phyloP scores from a whole-genome alignment of 768 basidiomycete genomes.

The Saitozyma sp. region DNA sequence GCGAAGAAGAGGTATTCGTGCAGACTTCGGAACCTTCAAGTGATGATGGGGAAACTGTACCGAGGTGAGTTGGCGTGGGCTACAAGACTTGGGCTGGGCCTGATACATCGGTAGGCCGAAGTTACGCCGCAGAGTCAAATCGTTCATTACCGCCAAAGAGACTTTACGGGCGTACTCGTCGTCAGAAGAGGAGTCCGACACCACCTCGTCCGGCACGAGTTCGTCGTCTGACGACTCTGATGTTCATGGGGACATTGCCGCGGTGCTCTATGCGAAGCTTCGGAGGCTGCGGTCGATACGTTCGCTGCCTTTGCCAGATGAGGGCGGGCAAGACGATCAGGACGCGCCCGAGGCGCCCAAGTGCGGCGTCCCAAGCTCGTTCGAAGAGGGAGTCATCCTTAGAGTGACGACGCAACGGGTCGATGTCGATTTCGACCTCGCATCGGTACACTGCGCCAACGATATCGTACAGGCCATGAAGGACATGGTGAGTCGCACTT shows the following conservation, averaged over 20 bases:
- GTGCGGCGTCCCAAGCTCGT: too few species aligned
- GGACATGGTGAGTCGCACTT: constrained; percentile 3
- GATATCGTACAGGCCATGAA: constrained; percentile 1
- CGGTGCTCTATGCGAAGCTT: constrained; percentile 9
- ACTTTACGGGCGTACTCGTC: constrained; percentile 3
- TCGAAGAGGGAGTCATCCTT: too few species aligned
- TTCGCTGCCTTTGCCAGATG: too few species aligned
- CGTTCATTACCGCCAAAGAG: constrained; percentile 16
- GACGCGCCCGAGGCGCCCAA: too few species aligned
- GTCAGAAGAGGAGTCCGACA: constrained; percentile 16
- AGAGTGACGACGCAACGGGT: too few species aligned
- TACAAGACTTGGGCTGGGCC: too few species aligned
- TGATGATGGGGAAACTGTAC: too few species aligned
- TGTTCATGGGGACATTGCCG: constrained; percentile 5
- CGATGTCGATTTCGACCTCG: constrained; percentile 7
- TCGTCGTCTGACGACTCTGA: background rate
- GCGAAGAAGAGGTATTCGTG: too few species aligned
- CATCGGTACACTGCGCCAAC: background rate
- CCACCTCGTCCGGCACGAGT: constrained; percentile 3
- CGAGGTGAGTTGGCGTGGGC: too few species aligned
- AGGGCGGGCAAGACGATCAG: too few species aligned
- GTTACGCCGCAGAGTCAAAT: background rate
- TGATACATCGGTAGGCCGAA: too few species aligned
- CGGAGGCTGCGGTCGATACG: background rate
- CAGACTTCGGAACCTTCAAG: too few species aligned